Percentiles rank a stretch among this genome's conserved stretches.
These are phyloP conservation scores for Pseudocercospora vitis DNA, from an alignment of 2,329 filamentous ascomycete species.

Conservation along the genomic window DNA sequence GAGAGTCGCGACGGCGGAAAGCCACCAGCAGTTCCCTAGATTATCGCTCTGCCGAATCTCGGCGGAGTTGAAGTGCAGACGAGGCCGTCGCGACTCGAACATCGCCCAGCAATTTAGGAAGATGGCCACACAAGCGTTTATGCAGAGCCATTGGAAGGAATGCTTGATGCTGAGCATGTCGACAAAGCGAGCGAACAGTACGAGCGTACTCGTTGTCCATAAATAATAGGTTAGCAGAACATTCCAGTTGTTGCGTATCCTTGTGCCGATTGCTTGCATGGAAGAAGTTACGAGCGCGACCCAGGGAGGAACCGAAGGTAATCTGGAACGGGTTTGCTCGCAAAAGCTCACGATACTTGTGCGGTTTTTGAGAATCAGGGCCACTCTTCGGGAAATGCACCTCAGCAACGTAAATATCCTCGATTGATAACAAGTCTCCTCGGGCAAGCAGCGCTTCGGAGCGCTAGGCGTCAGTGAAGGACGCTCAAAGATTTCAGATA, in stretches of 20 bases:
- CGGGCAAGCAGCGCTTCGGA: neutral
- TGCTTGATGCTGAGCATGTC: neutral
- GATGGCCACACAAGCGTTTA: neutral
- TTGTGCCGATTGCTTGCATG: neutral
- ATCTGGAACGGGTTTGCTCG: too few species aligned
- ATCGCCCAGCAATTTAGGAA: conserved; percentile 22
- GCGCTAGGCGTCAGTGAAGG: neutral
- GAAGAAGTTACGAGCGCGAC: neutral
- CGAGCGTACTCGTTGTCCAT: neutral
- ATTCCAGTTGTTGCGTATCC: neutral
- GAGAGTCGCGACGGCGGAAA: conserved; percentile 73
- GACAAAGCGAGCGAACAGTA: neutral
- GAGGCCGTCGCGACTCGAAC: conserved; percentile 12
- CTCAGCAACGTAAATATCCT: too few species aligned
- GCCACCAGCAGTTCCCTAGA: conserved; percentile 80
- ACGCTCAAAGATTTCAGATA: neutral
- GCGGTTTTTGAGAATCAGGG: too few species aligned
- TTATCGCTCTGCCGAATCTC: conserved; percentile 71
- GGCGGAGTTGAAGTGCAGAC: conserved; percentile 57
- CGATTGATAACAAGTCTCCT: too few species aligned
- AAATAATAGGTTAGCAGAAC: neutral
- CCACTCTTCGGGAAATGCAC: too few species aligned
- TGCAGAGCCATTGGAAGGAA: neutral
- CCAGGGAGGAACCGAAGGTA: neutral
- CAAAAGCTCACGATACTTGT: too few species aligned